Evolutionary conservation across 257 asterid genomes (phyloP).

Genomic region (Forsythia suspensa): DNA sequence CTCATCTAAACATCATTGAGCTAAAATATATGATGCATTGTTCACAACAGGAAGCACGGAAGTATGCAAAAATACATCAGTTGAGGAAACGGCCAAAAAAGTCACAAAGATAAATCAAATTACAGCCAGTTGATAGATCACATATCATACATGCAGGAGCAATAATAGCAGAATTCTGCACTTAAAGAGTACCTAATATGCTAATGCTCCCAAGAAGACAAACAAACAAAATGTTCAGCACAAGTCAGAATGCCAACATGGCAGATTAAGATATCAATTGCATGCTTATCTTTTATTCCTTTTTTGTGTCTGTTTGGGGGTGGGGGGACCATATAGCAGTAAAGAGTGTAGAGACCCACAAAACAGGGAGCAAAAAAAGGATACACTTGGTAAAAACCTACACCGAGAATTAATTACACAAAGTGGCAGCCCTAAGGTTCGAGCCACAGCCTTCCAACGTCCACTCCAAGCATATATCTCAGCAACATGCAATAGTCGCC

Average conservation of each 20-base stretch:
- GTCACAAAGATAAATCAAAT: conserved; percentile 6
- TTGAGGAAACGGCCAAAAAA: background rate
- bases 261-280: background rate
- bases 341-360: background rate
- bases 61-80: background rate
- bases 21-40: conserved; percentile 3
- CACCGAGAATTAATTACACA: background rate
- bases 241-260: background rate
- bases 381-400: background rate
- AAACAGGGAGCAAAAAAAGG: background rate
- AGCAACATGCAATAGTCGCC: background rate
- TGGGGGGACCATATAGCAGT: background rate
- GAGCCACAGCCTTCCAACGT: background rate
- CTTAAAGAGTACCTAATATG: background rate
- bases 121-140: background rate
- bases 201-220: background rate
- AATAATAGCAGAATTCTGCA: background rate
- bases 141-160: background rate
- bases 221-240: background rate
- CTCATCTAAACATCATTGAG: background rate
- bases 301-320: background rate
- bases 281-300: background rate
- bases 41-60: conserved; percentile 8
- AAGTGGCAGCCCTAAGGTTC: background rate
- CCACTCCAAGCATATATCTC: background rate